These are phyloP conservation scores for Pseudogymnoascus sp. DNA, from an alignment of 2,329 filamentous ascomycete genomes.

Conservation along the genomic window DNA sequence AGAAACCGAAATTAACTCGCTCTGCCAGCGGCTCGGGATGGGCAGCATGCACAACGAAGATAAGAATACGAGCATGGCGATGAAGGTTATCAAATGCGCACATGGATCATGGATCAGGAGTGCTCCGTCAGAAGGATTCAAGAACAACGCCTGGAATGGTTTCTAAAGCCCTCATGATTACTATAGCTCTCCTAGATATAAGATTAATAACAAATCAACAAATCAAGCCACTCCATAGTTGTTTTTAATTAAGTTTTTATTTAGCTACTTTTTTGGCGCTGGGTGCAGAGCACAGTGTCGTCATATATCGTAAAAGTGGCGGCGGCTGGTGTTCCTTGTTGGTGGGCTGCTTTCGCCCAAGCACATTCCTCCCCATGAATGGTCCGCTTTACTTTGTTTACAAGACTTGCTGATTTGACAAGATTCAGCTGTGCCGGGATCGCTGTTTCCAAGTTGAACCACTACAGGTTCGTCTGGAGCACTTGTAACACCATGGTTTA, in stretches of 20 bases:
- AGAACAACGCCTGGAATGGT: background rate
- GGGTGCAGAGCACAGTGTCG: background rate
- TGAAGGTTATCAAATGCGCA: background rate
- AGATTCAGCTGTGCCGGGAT: background rate
- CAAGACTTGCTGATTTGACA: background rate
- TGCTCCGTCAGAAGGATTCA: background rate
- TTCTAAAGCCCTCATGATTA: background rate
- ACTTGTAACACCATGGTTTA: constrained; percentile 1
- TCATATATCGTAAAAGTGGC: constrained; percentile 6
- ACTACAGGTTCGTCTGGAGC: background rate
- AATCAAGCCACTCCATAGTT: background rate
- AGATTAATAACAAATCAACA: background rate
- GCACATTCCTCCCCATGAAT: constrained; percentile 6
- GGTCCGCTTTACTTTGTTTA: constrained; percentile 5
- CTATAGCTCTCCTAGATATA: background rate
- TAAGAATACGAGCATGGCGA: background rate
- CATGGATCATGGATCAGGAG: background rate
- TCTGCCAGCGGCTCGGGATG: background rate
- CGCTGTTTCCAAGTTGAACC: background rate
- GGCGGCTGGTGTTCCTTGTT: constrained; percentile 7
- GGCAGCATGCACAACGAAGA: background rate
- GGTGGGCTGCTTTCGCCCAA: background rate
- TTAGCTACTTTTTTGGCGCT: background rate
- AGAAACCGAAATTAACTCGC: background rate
- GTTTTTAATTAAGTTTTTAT: background rate